Evolutionary conservation across 1,139 yeast genomes (phyloP), one percentile per base, ranked within the genome.

Genomic region (Pichia cactophila): DNA sequence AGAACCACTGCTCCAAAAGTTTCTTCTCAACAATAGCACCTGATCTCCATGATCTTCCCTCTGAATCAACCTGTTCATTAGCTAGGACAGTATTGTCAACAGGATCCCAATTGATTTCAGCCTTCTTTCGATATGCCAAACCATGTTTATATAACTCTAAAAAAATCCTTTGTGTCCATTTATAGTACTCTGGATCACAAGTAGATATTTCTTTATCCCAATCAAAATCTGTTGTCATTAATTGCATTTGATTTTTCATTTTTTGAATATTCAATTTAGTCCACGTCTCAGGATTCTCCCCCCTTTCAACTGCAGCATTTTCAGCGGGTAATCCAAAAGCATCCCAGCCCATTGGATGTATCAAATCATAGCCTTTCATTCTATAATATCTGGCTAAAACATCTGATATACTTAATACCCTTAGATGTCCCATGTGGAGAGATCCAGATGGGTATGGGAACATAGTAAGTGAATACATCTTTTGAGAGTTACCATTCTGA

Each of bases 311-410:
- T 0, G 98, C 98, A 0, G 98, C 98, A 66, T 92, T 92, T 63
- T 92, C 98, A 0, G 98, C 98, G 0, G 98, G 98, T 40, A 92
- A 72, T 0, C 98, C 98, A 72, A 92, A 92, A 0, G 97, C 96
- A 71, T 92, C 98, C 97, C 97, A 92, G 0, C 98, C 98, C 95
- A 92, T 90, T 0, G 98, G 97, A 63, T 92, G 96, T 6, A 90
- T 74, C 17, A 90, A 96, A 42, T 81, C 70, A 55, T 74, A 78
- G 0, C 96, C 97, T 50, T 76, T 78, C 68, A 86, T 75, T 55
- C 94, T 71, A 58, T 87, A 78, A 66, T 78, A 92, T 56, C 97
- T 70, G 1, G 95, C 78, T 39, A 92, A 64, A 1, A 82, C 85
- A 64, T 92, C 98, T 60, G 92, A 82, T 41, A 92, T 88, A 1